phyloP scores from a whole-genome alignment of 2,329 filamentous ascomycete genomes.

The Neonectria hederae region DNA sequence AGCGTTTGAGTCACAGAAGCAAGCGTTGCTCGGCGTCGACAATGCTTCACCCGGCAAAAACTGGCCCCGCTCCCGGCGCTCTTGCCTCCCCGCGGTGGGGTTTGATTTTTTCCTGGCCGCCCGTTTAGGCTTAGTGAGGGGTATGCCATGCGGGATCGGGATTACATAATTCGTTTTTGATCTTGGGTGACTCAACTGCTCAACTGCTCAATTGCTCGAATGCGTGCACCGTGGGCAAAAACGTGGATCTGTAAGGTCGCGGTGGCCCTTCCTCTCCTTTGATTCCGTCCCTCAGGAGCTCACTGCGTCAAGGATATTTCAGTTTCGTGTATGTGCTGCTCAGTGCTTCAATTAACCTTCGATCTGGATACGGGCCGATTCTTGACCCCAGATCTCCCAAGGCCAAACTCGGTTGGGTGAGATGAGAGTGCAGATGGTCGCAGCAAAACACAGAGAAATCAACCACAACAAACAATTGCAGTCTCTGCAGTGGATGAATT shows the following conservation, averaged over 20 bases:
- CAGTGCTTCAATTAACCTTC: background rate
- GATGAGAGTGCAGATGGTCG: background rate
- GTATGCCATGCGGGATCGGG: constrained; percentile 3
- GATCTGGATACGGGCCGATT: background rate
- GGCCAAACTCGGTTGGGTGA: background rate
- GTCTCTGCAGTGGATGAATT: background rate
- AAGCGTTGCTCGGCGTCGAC: constrained; percentile 30
- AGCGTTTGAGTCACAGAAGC: constrained; percentile 36
- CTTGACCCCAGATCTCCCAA: background rate
- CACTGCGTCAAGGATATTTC: background rate
- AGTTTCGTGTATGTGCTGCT: background rate
- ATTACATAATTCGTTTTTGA: background rate
- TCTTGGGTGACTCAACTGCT: background rate
- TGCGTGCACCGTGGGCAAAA: background rate
- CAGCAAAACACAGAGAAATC: background rate
- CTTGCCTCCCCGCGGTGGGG: constrained; percentile 12
- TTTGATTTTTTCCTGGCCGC: background rate
- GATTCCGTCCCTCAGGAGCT: background rate
- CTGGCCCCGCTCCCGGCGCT: constrained; percentile 37
- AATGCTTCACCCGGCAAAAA: constrained; percentile 26
- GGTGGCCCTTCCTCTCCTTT: background rate
- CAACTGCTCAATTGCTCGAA: background rate
- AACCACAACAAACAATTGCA: background rate
- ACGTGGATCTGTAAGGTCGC: too few relatives aligned
- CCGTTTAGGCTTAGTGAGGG: constrained; percentile 7